Evolutionary conservation across 2,329 filamentous ascomycete species (phyloP), one percentile per base, ranked within the genome.

Genomic region (Paecilomyces niveus): DNA sequence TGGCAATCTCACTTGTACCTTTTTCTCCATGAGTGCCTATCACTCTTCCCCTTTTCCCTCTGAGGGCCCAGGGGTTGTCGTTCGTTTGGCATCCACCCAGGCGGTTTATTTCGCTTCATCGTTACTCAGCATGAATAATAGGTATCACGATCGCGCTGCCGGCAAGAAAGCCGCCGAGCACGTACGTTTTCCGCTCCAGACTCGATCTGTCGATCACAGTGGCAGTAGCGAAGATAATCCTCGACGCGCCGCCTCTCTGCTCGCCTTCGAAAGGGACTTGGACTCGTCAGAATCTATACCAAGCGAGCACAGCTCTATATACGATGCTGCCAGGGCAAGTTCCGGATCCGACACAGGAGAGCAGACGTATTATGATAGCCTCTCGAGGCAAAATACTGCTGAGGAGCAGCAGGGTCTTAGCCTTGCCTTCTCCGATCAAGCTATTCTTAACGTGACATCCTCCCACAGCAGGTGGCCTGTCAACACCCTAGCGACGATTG

Each of bases 231-330:
- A 54, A 29, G 39, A 57, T 21, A 56, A 39, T 21, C 22, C 56
- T 33, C 63, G 63, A 32, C 61, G 63, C 29, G 62, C 60, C 18
- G 59, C 61, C 22, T 68, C 68, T 13, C 49, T 63, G 1, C 61
- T 58, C 22, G 58, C 59, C 21, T 57, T 67, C 18, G 61, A 59
- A 32, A 61, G 53, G 4, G 57, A 67, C 39, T 53, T 70, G 13
- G 65, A 69, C 57, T 71, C 67, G 3, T 70, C 68, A 1, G 70
- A 72, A 51, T 69, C 70, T 13, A 57, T 66, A 33, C 66, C 67
- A 18, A 75, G 72, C 56, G 70, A 74, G 24, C 71, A 74, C 53
- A 67, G 64, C 54, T 73, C 68, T 10, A 73, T 78, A 11, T 75
- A 70, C 61, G 69, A 76, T 62, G 75, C 74, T 7, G 59, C 67